Percentiles rank a stretch among this genome's conserved stretches.
These are phyloP conservation scores for Geotrichum carabidarum DNA, from an alignment of 1,139 yeast genomes.

Conservation along the genomic window DNA sequence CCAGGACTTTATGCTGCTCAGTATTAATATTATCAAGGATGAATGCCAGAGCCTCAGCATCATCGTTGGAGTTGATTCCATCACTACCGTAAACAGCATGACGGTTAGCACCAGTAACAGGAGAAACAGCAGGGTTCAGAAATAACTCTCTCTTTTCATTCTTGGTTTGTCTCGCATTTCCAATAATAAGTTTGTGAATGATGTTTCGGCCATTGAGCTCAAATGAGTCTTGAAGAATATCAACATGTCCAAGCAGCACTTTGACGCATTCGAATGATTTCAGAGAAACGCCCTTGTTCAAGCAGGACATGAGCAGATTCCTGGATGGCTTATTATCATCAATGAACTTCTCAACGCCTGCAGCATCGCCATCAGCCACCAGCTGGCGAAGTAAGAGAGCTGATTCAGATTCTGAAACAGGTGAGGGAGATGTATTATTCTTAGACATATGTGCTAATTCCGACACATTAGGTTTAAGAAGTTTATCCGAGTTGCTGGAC, in stretches of 20 bases:
- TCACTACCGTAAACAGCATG: conserved; percentile 58
- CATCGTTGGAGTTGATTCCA: conserved; percentile 44
- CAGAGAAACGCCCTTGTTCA: conserved; percentile 59
- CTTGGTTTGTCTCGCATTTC: conserved; percentile 55
- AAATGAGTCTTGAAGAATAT: conserved; percentile 53
- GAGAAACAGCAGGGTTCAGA: conserved; percentile 48
- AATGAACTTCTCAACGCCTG: conserved; percentile 24
- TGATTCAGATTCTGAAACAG: conserved; percentile 3
- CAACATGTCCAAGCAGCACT: conserved; percentile 45
- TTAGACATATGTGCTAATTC: conserved; percentile 5
- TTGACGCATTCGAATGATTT: conserved; percentile 54
- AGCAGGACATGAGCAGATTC: conserved; percentile 43
- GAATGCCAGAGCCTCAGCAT: conserved; percentile 50
- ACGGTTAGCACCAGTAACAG: conserved; percentile 41
- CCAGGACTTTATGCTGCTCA: conserved; percentile 49
- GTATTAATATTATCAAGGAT: conserved; percentile 52
- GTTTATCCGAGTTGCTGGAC: conserved; percentile 11
- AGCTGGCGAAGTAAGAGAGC: conserved; percentile 2
- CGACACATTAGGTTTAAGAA: background rate
- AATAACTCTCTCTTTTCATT: conserved; percentile 30
- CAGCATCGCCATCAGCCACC: conserved; percentile 30
- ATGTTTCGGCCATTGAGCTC: conserved; percentile 75
- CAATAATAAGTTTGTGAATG: conserved; percentile 75
- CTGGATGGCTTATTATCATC: conserved; percentile 8
- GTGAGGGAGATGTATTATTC: background rate